Base-by-base conservation (phyloP, 1,284 basidiomycete genomes). In the Rugosomyces carneus region DNA sequence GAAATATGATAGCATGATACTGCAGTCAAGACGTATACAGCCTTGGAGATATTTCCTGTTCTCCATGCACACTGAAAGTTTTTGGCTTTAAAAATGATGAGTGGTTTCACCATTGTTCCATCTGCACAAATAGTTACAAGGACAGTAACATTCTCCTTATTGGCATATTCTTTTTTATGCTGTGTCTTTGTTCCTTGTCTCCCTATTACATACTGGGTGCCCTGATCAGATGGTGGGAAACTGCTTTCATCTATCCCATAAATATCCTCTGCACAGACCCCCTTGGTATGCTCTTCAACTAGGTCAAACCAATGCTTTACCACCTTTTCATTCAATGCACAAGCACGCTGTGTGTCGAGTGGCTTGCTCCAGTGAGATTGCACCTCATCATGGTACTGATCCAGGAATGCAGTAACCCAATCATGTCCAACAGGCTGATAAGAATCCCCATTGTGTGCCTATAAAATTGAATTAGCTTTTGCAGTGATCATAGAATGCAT, bases 191-290 rank as follows among this genome's bases (percentile, higher is more conserved):
- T 52, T n/a, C 53, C 52, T 1, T 21, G 44, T 21, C 34, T 29
- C 2, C 62, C 56, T 38, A 59, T 42, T 15, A 55, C 55, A 20
- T 26, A 32, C 35, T 54, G 38, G 3, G 42, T 47, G 3, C 36
- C 40, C 3, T 52, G 57, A 18, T 54, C 51, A 26, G 54, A 49
- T 5, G 53, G 21, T 37, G 62, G 61, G 23, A 64, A 45, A 0
- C 67, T 64, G 37, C 57, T 62, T 53, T 70, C 60, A 53, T 70
- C 67, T 49, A 61, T 59, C 13, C 62, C 65, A 36, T 58, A 71
- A 3, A 57, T 56, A 40, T 58, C 50, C 39, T 63, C 50, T 2
- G 36, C 16, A 8, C 9, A 15, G 13, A 44, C 50, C 49, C 9
- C 46, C 42, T 42, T 21, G 13, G 11, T 19, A 20, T 64, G 59